phyloP scores from a whole-genome alignment of 306 rosid species.

The Quercus wislizeni region DNA sequence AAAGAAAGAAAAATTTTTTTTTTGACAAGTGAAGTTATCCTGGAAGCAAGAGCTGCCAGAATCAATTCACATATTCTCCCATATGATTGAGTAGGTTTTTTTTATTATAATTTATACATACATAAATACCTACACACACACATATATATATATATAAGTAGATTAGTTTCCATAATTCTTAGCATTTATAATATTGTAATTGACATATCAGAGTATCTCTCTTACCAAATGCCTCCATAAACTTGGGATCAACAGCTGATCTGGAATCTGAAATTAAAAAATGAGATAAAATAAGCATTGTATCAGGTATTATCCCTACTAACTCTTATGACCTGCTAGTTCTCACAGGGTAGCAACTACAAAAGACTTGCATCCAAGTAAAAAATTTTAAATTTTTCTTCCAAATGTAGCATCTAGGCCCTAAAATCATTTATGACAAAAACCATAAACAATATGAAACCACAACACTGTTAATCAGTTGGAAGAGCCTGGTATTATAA shows the following conservation, averaged over 20 bases:
- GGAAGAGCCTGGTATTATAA: neutral
- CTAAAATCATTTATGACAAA: neutral
- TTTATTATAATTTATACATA: no score
- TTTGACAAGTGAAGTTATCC: constrained; percentile 1
- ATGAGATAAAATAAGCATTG: constrained; percentile 16
- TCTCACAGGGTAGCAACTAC: neutral
- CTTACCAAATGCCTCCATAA: constrained; percentile 85
- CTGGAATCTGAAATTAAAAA: constrained; percentile 74
- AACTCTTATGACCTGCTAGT: constrained; percentile 1
- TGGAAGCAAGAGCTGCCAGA: neutral
- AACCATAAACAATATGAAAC: constrained; percentile 15
- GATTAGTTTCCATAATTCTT: neutral
- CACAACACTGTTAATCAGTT: constrained; percentile 1
- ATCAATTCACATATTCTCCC: neutral
- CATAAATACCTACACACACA: no score
- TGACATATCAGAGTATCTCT: constrained; percentile 19
- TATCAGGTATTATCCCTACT: constrained; percentile 9
- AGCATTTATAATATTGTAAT: constrained; percentile 14
- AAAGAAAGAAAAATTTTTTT: neutral
- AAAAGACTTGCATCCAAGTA: neutral
- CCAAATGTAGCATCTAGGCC: neutral
- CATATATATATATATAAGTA: no score
- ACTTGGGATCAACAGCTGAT: constrained; percentile 71
- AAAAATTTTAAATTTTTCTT: neutral
- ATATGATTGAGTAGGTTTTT: neutral